Evolutionary conservation across 139 green algal genomes (phyloP), one percentile per base, ranked within the genome.

Genomic region (Tetraselmis striata): DNA sequence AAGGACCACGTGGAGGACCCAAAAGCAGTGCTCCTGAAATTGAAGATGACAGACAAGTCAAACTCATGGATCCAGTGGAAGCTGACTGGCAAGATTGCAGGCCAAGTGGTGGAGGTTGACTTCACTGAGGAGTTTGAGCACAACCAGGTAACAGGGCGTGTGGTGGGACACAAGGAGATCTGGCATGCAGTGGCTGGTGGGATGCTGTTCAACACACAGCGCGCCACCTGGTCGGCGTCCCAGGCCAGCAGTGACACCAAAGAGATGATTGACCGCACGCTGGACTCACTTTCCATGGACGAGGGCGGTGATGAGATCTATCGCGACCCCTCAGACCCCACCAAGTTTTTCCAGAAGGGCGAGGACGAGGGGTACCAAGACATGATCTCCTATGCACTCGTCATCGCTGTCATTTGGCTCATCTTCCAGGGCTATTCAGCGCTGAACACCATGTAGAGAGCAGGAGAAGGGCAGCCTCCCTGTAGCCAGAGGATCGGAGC

Each of bases 101-200:
- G 78, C 76, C 23, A 75, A 26, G n/a, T 59, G 5, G 45, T 87
- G 27, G 30, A 30, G n/a, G 31, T 87, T 2, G 32, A 74, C 23
- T 32, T 90, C 23, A 90, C 59, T 0, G 86, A 80, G 0, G 80
- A 78, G 0, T 84, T 93, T 31, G 59, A 74, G 32, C 82, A 95
- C 32, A 94, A 95, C 88, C 79, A 95, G 83, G 75, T 95, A 27
- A 95, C 92, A 1, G 92, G 92, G 1, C 84, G 90, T n/a, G 86
- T 95, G 27, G 85, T 82, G 11, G 29, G 31, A 29, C 87, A 86
- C 32, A 83, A 77, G 27, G 88, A 95, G 31, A 81, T 32, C 0
- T 95, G 92, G 90, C 82, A 92, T 80, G 81, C 85, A 23, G 78
- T 78, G 25, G 74, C 85, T 2, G 88, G 45, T 67, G 45, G 45